Percentiles rank a stretch among this genome's conserved stretches.
phyloP scores from a whole-genome alignment of 2,329 filamentous ascomycete species.

The Sporothrix humicola region DNA sequence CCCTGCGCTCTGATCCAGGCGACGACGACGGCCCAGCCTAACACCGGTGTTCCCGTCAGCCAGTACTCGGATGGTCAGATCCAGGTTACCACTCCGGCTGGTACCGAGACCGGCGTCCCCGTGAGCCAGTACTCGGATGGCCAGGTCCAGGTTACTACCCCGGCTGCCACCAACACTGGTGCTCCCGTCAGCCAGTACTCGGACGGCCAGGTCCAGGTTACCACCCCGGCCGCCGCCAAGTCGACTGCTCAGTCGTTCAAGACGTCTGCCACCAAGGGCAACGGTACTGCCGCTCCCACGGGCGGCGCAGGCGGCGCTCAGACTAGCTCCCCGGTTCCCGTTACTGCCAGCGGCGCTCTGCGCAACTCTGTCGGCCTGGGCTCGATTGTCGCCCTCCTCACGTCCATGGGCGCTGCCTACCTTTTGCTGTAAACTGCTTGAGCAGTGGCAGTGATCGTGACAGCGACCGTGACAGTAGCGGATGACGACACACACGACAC shows the following conservation, averaged over 20 bases:
- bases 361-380: constrained; percentile 41
- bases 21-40: constrained; percentile 38
- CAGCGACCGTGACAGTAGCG: background rate
- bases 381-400: constrained; percentile 46
- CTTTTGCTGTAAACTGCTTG: constrained; percentile 45
- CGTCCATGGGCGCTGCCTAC: constrained; percentile 46
- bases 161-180: constrained; percentile 36
- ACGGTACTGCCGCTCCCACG: constrained; percentile 12
- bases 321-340: constrained; percentile 35
- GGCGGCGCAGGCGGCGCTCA: background rate
- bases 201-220: constrained; percentile 56
- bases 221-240: background rate
- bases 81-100: constrained; percentile 47
- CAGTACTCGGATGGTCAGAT: constrained; percentile 58
- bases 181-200: constrained; percentile 51
- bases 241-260: constrained; percentile 19
- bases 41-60: constrained; percentile 46
- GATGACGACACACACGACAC: background rate
- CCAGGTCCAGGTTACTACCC: background rate
- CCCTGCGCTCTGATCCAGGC: constrained; percentile 51
- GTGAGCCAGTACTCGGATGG: constrained; percentile 14
- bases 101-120: background rate
- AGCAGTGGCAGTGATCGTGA: background rate
- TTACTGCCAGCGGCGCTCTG: constrained; percentile 43
- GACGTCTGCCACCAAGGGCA: constrained; percentile 11